Base-by-base conservation (phyloP, 78 protist genomes). In the Polysphondylium violaceum region DNA sequence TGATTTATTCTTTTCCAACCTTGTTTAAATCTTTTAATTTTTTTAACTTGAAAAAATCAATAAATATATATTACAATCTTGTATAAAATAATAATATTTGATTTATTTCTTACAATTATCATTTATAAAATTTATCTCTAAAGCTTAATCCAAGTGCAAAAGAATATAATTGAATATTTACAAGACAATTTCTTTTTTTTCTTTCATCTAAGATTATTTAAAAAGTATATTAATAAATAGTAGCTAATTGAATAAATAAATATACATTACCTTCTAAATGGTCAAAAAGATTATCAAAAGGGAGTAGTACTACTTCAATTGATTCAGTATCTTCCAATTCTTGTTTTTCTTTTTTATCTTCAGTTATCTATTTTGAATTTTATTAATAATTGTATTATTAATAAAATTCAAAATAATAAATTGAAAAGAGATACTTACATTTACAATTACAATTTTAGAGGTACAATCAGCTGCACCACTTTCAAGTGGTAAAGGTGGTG, bases 121-220 rank as follows among this genome's bases (percentile, higher is more conserved):
- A 47, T 47, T n/a, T 55, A 61, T 33, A 61, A 61, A 29, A 31
- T 40, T 59, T 41, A 19, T 23, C 47, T 9, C 60, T 75, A 36
- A 65, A 61, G 36, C 63, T 51, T 51, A 78, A 64, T 12, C 88
- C 88, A 5, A 78, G 7, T 65, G 88, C 88, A 65, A 78, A 78
- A 36, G 88, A 44, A 51, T 78, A 78, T 17, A 78, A 21, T 51
- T 78, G 55, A 31, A 60, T 33, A 23, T 31, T 35, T 21, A 78
- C 31, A 33, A 38, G 0, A 78, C 88, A 78, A 9, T 63, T 21
- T 27, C n/a, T 33, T 14, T 55, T 76, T 21, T 31, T 60, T 76
- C 65, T 41, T 59, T 59, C 56, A 41, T 55, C 72, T 64, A 64
- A 38, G 31, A 29, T 17, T 12, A 16, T 38, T 64, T 2, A 38